Evolutionary conservation across 129 eudicot genomes (phyloP), one percentile per base, ranked within the genome.

Genomic region (Calendula officinalis): DNA sequence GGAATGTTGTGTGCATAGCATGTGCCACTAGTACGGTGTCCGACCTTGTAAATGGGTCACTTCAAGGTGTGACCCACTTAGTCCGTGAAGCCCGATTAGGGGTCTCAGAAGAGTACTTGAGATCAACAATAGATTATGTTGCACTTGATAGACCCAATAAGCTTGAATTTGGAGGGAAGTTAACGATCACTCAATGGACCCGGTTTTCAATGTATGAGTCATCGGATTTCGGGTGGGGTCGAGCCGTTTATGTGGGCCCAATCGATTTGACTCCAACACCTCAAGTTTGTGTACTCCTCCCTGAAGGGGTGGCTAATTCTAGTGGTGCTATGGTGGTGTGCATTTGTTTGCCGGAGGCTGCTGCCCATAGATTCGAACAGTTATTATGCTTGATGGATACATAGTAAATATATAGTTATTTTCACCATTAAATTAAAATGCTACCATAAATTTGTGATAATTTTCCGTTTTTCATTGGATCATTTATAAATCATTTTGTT

Each of bases 221-320:
- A 0, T 81, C 97, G 0, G 97, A 90, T 75, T 90, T 90, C 13
- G 97, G 97, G 30, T 86, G 91, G 95, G 97, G 97, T 7, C 81
- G 70, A 45, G 95, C 97, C 12, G 49, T 83, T 9, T 90, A 90
- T 57, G 95, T 86, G 7, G 95, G 95, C 8, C 97, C 97, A 2
- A 84, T 90, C 6, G 97, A 90, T 32, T 67, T 90, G 55, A 86
- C 91, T 5, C 91, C 89, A 32, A 90, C 97, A 30, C 97, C 97
- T 33, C 97, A 90, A 80, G 90, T 90, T 9, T 86, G 91, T 61
- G 76, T 90, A 3, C 74, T 86, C 48, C 72, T 90, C 73, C 97
- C 97, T 4, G 88, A 74, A 54, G 95, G 84, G 10, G 73, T 69
- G 44, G 75, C 63, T 22, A 73, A 63, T 46, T 70, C 78, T n/a